Conservation (phyloP, 1,284 basidiomycete species). For the Amylostereum chailletii region DNA sequence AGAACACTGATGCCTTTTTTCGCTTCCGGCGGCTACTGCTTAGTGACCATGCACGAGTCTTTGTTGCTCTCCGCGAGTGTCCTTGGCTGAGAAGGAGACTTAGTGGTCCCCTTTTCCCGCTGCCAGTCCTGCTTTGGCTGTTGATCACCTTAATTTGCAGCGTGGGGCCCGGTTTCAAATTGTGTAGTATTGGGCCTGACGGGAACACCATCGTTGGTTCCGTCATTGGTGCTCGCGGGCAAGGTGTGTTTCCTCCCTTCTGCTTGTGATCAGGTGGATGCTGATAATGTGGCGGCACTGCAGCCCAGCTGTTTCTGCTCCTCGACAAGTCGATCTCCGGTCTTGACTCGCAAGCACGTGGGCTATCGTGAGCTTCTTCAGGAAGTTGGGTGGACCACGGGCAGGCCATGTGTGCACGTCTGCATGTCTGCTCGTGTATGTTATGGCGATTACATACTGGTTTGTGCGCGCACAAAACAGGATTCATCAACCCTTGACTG, state of each 20-base stretch:
- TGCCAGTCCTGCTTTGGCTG: not conserved
- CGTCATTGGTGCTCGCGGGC: slow-evolving; percentile 70
- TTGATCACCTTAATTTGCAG: slow-evolving; percentile 21
- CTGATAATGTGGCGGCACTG: slow-evolving; percentile 5
- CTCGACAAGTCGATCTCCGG: slow-evolving; percentile 81
- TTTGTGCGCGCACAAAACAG: slow-evolving; percentile 6
- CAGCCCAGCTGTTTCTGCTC: slow-evolving; percentile 72
- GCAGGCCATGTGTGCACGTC: slow-evolving; percentile 67
- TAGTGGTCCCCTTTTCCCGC: slow-evolving; percentile 38
- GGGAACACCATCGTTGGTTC: slow-evolving; percentile 74
- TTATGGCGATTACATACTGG: not conserved
- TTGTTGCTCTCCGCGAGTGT: slow-evolving; percentile 74
- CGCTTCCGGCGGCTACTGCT: slow-evolving; percentile 72
- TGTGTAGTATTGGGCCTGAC: slow-evolving; percentile 68
- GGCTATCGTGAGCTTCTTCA: slow-evolving; percentile 75
- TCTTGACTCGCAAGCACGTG: slow-evolving; percentile 86
- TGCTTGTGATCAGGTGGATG: not conserved
- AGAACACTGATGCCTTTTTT: slow-evolving; percentile 6
- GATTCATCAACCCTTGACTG: slow-evolving; percentile 63
- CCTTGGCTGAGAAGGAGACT: slow-evolving; percentile 66
- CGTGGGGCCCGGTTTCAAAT: slow-evolving; percentile 70
- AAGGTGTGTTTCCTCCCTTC: slow-evolving; percentile 30
- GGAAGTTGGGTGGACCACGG: slow-evolving; percentile 76
- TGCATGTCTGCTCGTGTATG: not conserved
- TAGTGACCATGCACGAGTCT: slow-evolving; percentile 80